These are phyloP conservation scores for Rhizopogon sp. DNA, from an alignment of 768 basidiomycete species.

Conservation along the genomic window DNA sequence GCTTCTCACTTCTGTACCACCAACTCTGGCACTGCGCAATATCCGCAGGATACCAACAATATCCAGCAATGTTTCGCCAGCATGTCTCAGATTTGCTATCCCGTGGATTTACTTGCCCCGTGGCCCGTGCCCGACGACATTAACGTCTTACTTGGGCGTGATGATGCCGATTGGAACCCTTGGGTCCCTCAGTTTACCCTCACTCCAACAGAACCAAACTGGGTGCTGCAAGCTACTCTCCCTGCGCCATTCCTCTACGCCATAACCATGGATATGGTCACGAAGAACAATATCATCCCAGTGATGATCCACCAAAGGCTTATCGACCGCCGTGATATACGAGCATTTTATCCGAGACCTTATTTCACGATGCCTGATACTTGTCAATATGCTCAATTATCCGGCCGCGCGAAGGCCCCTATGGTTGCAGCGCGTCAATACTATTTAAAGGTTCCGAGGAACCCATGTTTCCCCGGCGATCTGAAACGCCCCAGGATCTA, in stretches of 20 bases:
- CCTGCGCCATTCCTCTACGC: constrained; percentile 22
- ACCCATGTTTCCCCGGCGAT: background rate
- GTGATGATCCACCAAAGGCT: background rate
- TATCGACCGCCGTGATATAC: background rate
- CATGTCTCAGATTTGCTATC: too few relatives aligned
- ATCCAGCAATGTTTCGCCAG: background rate
- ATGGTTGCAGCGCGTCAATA: background rate
- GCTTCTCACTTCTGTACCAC: too few relatives aligned
- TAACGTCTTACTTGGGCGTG: background rate
- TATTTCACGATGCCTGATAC: background rate
- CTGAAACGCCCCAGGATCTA: constrained; percentile 3
- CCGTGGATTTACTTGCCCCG: background rate
- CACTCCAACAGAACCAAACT: background rate
- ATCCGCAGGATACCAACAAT: background rate
- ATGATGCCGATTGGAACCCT: background rate
- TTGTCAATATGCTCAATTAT: background rate
- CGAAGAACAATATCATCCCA: background rate
- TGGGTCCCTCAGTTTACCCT: background rate
- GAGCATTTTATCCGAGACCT: background rate
- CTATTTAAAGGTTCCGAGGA: background rate
- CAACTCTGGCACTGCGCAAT: background rate
- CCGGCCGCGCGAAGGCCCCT: background rate
- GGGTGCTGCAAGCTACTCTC: background rate
- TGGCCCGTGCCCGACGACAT: background rate
- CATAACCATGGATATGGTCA: background rate